phyloP scores from a whole-genome alignment of 345 rosid genomes.

The Brassica rapa region DNA sequence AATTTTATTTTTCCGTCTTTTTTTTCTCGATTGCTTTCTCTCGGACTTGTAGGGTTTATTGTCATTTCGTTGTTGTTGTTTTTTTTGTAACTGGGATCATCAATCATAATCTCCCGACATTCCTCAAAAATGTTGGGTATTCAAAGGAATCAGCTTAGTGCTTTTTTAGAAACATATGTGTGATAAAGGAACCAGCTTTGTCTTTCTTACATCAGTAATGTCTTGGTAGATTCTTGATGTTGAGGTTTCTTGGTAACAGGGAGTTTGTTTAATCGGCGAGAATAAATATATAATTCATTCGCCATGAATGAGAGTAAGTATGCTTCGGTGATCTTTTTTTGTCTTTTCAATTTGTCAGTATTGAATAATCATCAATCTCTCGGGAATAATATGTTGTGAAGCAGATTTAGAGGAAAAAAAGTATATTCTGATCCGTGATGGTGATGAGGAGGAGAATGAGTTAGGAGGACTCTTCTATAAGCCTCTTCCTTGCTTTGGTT shows the following conservation, averaged over 20 bases:
- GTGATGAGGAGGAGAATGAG: constrained; percentile 49
- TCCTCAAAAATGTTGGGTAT: not conserved
- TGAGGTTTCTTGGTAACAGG: constrained; percentile 25
- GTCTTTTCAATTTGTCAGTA: not conserved
- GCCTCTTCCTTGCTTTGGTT: constrained; percentile 93
- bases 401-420: constrained; percentile 46
- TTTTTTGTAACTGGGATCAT: constrained; percentile 3
- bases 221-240: not conserved
- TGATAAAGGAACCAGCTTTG: constrained; percentile 12
- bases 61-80: not conserved
- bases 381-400: constrained; percentile 16
- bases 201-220: constrained; percentile 3
- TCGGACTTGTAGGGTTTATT: not conserved
- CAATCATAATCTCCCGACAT: constrained; percentile 10
- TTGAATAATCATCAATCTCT: not conserved
- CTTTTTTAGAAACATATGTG: not conserved
- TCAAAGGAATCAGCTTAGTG: constrained; percentile 9
- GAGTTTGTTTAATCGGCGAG: not conserved
- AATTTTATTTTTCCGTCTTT: not conserved
- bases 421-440: constrained; percentile 51
- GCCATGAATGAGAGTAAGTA: constrained; percentile 39
- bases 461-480: constrained; percentile 75
- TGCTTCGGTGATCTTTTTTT: not conserved
- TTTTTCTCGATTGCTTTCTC: constrained; percentile 8
- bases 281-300: not conserved